Base-by-base conservation (phyloP, 2,329 filamentous ascomycete species). In the Colletotrichum euphorbiae region DNA sequence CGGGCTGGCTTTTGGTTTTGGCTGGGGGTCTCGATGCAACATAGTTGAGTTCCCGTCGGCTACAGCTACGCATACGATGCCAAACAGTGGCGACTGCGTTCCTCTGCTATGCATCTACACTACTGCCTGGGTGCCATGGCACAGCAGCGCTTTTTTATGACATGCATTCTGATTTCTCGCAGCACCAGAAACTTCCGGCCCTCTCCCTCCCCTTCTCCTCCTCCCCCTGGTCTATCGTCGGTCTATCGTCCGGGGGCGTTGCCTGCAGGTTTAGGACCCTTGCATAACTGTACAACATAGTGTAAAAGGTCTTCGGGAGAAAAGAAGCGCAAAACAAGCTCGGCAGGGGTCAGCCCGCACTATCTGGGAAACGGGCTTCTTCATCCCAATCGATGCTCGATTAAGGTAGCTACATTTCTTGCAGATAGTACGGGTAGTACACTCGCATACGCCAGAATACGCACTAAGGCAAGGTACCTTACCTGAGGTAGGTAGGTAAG, bases 241-340 rank as follows among this genome's bases (percentile, higher is more conserved):
- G 24, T 24, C 45, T 8, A 11, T 33, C 40, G 21, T 51, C 45
- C 28, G 54, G 61, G 54, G 65, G 15, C 24, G 7, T n/a, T 43
- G 55, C 54, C 33, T 57, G 62, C 43, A 54, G 54, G 54, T 46
- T 12, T 55, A 42, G 55, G 48, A 69, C 48, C 54, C 66, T 60
- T 54, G 65, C 54, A 58, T 52, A 19, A 12, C 15, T 15, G 46
- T 28, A 1, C 24, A 28, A 7, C 6, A 28, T 4, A 24, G 3
- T 24, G 4, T 4, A n/a, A 42, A 60, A 58, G 31, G 38, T 67
- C 36, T 24, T 60, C 66, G 56, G 67, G 56, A 54, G 36, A 55
- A 65, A 68, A 68, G 61, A 65, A 69, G 66, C 66, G 61, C 66
- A 69, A 61, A 69, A 69, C 56, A 69, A 69, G 69, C 69, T 65